These are phyloP conservation scores for Verticillium nonalfalfae DNA, from an alignment of 2,329 filamentous ascomycete species.

Conservation along the genomic window DNA sequence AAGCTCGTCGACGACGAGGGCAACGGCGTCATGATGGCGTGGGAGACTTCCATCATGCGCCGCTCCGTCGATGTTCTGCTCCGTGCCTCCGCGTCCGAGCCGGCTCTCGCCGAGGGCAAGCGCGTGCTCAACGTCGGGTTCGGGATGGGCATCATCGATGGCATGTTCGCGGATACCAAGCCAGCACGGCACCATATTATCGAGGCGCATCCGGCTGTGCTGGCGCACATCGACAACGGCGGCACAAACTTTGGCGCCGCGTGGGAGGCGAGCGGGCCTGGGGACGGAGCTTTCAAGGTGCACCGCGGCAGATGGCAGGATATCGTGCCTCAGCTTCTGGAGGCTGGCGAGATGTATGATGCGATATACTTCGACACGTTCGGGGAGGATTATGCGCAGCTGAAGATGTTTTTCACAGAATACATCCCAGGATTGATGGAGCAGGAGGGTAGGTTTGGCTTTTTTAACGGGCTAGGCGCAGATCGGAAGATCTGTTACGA, in stretches of 20 bases:
- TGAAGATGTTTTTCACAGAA: conserved; percentile 83
- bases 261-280: conserved; percentile 50
- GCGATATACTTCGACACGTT: conserved; percentile 98
- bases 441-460: conserved; percentile 68
- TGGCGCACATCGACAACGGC: conserved; percentile 51
- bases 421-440: conserved; percentile 75
- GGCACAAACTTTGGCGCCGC: conserved; percentile 44
- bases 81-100: not conserved
- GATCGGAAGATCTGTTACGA: conserved; percentile 93
- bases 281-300: conserved; percentile 65
- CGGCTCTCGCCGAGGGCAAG: conserved; percentile 37
- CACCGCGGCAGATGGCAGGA: conserved; percentile 78
- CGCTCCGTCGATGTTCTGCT: conserved; percentile 65
- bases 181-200: conserved; percentile 75
- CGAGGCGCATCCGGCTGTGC: conserved; percentile 75
- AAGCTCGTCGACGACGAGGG: conserved; percentile 67
- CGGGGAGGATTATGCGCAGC: conserved; percentile 83
- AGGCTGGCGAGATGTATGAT: conserved; percentile 66
- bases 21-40: conserved; percentile 92
- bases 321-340: conserved; percentile 61
- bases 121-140: conserved; percentile 82
- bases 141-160: conserved; percentile 85
- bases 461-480: conserved; percentile 87
- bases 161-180: conserved; percentile 61
- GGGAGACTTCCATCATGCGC: conserved; percentile 84